These are phyloP conservation scores for Leccinum barrowsii DNA, from an alignment of 768 basidiomycete species.

Conservation along the genomic window DNA sequence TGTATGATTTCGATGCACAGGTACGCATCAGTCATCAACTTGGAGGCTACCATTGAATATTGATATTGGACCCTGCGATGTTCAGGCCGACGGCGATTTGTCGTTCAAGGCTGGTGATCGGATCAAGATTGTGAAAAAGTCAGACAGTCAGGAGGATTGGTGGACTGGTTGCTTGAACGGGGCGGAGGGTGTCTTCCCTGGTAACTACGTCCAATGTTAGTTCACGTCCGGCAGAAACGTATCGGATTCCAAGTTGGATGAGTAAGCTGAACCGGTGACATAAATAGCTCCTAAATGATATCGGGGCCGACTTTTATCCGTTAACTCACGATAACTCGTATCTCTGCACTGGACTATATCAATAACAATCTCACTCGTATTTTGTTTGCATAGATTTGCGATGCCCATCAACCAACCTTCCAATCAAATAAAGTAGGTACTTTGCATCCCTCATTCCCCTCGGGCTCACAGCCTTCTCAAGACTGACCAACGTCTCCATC, in stretches of 20 bases:
- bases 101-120: constrained; percentile 85
- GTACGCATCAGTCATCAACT: constrained; percentile 32
- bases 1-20: constrained; percentile 95
- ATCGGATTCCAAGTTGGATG: background rate
- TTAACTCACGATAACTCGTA: background rate
- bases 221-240: background rate
- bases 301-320: constrained; percentile 6
- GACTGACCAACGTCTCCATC: constrained; percentile 95
- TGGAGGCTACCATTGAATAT: background rate
- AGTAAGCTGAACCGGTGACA: background rate
- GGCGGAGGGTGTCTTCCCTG: constrained; percentile 85
- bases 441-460: background rate
- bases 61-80: background rate
- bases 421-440: constrained; percentile 77
- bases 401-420: constrained; percentile 78
- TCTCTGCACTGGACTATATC: background rate
- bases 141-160: constrained; percentile 87
- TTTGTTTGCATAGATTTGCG: background rate
- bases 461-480: constrained; percentile 30
- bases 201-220: constrained; percentile 41
- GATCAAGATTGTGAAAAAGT: constrained; percentile 86
- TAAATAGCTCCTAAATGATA: constrained; percentile 16
- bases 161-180: constrained; percentile 92
- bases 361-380: background rate
- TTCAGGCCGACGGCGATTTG: constrained; percentile 84